Percentiles rank a stretch among this genome's conserved stretches.
These are phyloP conservation scores for Nakaseomyces glabratus DNA, from an alignment of 1,139 yeast species.

Conservation along the genomic window DNA sequence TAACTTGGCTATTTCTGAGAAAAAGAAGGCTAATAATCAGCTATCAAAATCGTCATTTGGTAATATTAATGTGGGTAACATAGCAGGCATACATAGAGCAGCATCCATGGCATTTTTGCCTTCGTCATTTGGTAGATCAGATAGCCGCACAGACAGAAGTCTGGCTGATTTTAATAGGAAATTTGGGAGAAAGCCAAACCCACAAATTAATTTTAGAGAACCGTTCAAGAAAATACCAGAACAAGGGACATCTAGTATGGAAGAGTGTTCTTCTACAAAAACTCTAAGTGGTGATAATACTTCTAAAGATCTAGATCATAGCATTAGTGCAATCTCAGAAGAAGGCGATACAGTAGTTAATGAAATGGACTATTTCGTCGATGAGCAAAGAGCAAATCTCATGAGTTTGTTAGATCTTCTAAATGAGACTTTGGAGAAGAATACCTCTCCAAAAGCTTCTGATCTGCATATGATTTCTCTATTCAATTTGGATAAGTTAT, in stretches of 20 bases:
- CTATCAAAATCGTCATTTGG: background rate
- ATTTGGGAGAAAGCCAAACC: slow-evolving; percentile 6
- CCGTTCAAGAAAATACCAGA: slow-evolving; percentile 8
- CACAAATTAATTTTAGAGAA: slow-evolving; percentile 9
- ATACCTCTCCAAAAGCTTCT: slow-evolving; percentile 30
- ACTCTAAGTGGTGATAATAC: slow-evolving; percentile 2
- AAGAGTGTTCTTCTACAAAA: background rate
- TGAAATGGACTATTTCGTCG: slow-evolving; percentile 8
- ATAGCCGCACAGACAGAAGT: background rate
- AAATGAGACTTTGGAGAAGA: slow-evolving; percentile 32
- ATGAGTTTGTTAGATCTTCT: slow-evolving; percentile 24
- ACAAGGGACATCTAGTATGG: background rate
- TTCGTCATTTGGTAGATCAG: slow-evolving; percentile 5
- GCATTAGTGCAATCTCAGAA: slow-evolving; percentile 8
- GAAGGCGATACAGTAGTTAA: slow-evolving; percentile 5
- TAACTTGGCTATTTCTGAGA: slow-evolving; percentile 1
- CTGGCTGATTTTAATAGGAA: slow-evolving; percentile 3
- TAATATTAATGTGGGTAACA: slow-evolving; percentile 1
- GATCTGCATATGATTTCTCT: slow-evolving; percentile 30
- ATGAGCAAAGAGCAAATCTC: slow-evolving; percentile 23
- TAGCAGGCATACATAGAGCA: slow-evolving; percentile 11
- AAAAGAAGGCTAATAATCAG: slow-evolving; percentile 6
- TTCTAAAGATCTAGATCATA: slow-evolving; percentile 6
- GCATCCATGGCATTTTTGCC: slow-evolving; percentile 13
- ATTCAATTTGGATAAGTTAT: slow-evolving; percentile 33